Percentiles rank a stretch among this genome's conserved stretches.
Conservation (phyloP, 345 rosid species). For the Populus deltoides region DNA sequence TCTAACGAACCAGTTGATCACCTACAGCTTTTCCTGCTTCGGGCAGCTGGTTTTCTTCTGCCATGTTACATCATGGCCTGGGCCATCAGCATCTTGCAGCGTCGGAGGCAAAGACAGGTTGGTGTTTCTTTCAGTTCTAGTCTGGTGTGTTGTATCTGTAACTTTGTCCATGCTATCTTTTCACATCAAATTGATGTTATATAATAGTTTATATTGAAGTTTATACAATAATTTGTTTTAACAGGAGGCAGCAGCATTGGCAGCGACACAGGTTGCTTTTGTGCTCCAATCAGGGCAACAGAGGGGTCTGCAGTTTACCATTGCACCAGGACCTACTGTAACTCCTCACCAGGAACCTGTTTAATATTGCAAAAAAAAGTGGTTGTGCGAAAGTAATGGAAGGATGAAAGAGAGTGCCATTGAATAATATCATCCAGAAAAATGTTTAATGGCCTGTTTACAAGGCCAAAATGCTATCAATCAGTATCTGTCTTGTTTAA, state of each 20-base stretch:
- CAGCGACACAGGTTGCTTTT: slow-evolving; percentile 82
- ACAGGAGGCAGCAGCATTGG: slow-evolving; percentile 87
- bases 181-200: not conserved
- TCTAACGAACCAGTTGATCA: slow-evolving; percentile 6
- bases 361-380: slow-evolving; percentile 15
- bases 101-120: slow-evolving; percentile 93
- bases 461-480: not conserved
- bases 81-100: slow-evolving; percentile 93
- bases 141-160: not conserved
- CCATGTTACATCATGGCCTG: slow-evolving; percentile 99
- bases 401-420: not conserved
- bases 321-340: slow-evolving; percentile 54
- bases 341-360: slow-evolving; percentile 50
- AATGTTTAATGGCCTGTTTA: not conserved
- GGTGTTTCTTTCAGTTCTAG: not conserved
- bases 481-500: not conserved
- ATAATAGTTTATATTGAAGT: not conserved
- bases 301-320: slow-evolving; percentile 67
- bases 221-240: slow-evolving; percentile 14
- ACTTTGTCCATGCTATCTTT: not conserved
- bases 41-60: slow-evolving; percentile 78
- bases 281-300: slow-evolving; percentile 80
- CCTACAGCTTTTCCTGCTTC: slow-evolving; percentile 74
- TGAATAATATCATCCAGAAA: not conserved
- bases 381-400: not conserved